Evolutionary conservation across 1,284 basidiomycete genomes (phyloP).

Genomic region (Ganoderma multipileum): DNA sequence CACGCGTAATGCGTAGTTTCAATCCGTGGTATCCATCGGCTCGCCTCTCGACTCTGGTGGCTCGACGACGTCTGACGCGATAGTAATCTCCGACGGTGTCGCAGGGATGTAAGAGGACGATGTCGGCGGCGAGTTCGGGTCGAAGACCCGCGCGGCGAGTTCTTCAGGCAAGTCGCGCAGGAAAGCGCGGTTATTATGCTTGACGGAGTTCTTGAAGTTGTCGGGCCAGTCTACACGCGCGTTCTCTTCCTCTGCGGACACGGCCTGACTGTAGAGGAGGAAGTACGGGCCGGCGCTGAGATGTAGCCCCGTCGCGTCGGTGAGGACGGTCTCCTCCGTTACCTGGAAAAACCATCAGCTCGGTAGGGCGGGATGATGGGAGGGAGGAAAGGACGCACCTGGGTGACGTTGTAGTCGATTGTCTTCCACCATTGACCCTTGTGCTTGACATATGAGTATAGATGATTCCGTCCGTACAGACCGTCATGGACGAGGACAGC

Average conservation of each 20-base stretch:
- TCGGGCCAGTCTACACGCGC: conserved; percentile 47
- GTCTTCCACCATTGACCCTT: conserved; percentile 79
- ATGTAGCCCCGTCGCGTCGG: conserved; percentile 72
- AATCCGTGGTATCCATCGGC: conserved; percentile 31
- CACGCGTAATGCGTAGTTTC: neutral
- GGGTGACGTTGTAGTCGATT: conserved; percentile 70
- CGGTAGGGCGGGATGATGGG: too few species aligned
- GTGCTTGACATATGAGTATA: conserved; percentile 78
- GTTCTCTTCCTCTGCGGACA: conserved; percentile 45
- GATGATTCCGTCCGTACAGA: conserved; percentile 71
- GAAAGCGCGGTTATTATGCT: conserved; percentile 42
- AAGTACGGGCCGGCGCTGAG: conserved; percentile 77
- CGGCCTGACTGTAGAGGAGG: conserved; percentile 68
- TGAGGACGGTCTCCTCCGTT: conserved; percentile 68
- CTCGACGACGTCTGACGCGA: conserved; percentile 32
- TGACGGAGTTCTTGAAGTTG: conserved; percentile 45
- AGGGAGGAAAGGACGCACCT: conserved; percentile 47
- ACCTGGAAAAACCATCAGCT: conserved; percentile 50
- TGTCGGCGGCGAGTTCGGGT: conserved; percentile 41
- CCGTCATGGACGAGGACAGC: conserved; percentile 79
- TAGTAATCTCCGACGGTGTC: conserved; percentile 33
- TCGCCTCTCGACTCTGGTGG: conserved; percentile 32
- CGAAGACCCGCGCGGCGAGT: conserved; percentile 27
- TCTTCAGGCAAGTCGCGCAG: conserved; percentile 36
- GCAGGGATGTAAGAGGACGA: conserved; percentile 25